Evolutionary conservation across 2,329 filamentous ascomycete genomes (phyloP), one percentile per base, ranked within the genome.

Genomic region (Colletotrichum liaoningense): DNA sequence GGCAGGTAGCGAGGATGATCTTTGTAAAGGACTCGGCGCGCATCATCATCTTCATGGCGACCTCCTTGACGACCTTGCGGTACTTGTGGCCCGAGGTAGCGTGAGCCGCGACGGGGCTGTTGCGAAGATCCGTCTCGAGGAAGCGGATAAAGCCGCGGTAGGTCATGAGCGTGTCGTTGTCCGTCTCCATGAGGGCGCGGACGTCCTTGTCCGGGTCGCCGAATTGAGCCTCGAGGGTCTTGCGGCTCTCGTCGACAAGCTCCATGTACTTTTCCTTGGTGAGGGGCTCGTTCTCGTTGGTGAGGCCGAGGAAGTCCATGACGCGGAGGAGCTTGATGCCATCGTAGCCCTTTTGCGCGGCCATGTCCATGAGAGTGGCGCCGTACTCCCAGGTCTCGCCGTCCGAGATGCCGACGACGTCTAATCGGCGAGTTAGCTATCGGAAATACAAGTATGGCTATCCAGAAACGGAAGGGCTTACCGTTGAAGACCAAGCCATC

Each of bases 321-420:
- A 86, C 76, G 8, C 82, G 81, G 52, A 81, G 78, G 52, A 84
- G 82, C 64, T 80, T 80, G 66, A 84, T 76, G 64, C 81, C 76
- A 9, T 75, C 75, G 35, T 81, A 80, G 19, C 76, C 78, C 54
- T 79, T 80, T 24, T 81, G 77, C 1, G 76, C 64, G 1, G 82
- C 80, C 78, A 85, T 82, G 14, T 79, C 69, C 58, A 82, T 80
- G 11, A 85, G 74, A 1, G 77, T 75, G 64, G 83, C 78, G 14
- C 83, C 81, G 67, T 85, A 85, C 24, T 79, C 77, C 83, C 83
- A 86, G 1, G 84, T 83, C 3, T 79, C 81, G 2, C 80, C 79
- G 59, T 86, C 85, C 0, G 83, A 76, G 12, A 86, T 81, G 4
- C 81, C 81, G 2, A 86, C 76, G 0, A 86, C 77, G 74, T 86